Evolutionary conservation across 192 early-diverging fungal species (phyloP).

Genomic region (Spizellomyces punctatus): DNA sequence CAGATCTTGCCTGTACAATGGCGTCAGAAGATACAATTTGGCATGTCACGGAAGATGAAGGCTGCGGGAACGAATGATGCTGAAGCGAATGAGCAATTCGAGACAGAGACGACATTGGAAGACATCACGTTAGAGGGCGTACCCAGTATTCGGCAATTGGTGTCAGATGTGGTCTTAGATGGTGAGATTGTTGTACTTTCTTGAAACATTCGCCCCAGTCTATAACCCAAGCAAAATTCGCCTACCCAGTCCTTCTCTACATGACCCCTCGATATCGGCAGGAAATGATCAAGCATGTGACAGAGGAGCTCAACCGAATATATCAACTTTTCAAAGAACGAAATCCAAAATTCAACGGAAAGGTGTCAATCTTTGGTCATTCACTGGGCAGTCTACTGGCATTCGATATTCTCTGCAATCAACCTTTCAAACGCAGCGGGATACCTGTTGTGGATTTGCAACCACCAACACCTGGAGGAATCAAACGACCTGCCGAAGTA

Average conservation of each 20-base stretch:
- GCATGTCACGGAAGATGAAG: slow-evolving; percentile 47
- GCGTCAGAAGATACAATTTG: slow-evolving; percentile 79
- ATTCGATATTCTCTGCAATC: slow-evolving; percentile 76
- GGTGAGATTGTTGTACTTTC: slow-evolving; percentile 49
- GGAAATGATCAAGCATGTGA: slow-evolving; percentile 78
- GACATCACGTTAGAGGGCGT: slow-evolving; percentile 83
- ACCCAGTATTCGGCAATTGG: slow-evolving; percentile 75
- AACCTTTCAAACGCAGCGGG: slow-evolving; percentile 44
- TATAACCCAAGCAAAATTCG: background rate
- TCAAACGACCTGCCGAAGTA: slow-evolving; percentile 36
- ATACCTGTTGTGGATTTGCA: background rate
- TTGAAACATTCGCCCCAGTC: slow-evolving; percentile 2
- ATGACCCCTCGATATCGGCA: slow-evolving; percentile 84
- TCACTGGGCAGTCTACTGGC: slow-evolving; percentile 77
- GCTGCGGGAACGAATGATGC: slow-evolving; percentile 40
- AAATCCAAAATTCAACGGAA: slow-evolving; percentile 80
- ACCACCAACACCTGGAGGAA: background rate
- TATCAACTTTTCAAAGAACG: slow-evolving; percentile 70
- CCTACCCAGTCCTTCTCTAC: slow-evolving; percentile 66
- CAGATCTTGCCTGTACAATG: slow-evolving; percentile 85
- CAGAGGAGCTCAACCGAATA: slow-evolving; percentile 75
- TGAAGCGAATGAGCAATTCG: slow-evolving; percentile 51
- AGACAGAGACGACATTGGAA: slow-evolving; percentile 58
- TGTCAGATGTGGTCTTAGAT: slow-evolving; percentile 83
- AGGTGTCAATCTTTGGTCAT: slow-evolving; percentile 77